Percentiles rank a stretch among this genome's conserved stretches.
These are phyloP conservation scores for Hericium coralloides DNA, from an alignment of 768 basidiomycete species.

Conservation along the genomic window DNA sequence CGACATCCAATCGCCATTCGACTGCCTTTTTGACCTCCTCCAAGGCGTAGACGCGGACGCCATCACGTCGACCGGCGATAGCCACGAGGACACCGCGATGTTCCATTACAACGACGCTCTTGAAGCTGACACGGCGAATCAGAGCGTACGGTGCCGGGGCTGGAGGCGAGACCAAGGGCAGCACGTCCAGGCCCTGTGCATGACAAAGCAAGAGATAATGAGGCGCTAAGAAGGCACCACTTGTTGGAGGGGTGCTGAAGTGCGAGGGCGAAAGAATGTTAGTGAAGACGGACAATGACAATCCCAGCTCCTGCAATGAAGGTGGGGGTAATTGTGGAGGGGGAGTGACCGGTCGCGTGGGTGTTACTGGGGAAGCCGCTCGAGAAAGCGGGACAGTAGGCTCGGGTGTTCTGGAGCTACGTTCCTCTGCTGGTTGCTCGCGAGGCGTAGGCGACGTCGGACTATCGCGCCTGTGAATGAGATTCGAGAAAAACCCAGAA, in stretches of 20 bases:
- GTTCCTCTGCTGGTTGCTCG: slow-evolving; percentile 11
- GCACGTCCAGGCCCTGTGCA: slow-evolving; percentile 76
- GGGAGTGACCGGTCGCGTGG: slow-evolving; percentile 50
- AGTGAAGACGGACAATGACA: slow-evolving; percentile 61
- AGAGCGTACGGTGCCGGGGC: slow-evolving; percentile 71
- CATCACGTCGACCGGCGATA: slow-evolving; percentile 79
- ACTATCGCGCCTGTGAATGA: slow-evolving; percentile 66
- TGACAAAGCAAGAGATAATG: slow-evolving; percentile 81
- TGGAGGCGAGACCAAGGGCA: slow-evolving; percentile 72
- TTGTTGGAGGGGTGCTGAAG: slow-evolving; percentile 66
- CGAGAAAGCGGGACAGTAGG: slow-evolving; percentile 35
- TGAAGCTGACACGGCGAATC: slow-evolving; percentile 74
- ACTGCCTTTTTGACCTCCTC: slow-evolving; percentile 82
- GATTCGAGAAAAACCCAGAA: slow-evolving; percentile 77
- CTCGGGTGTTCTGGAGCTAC: slow-evolving; percentile 13
- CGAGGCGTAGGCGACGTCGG: slow-evolving; percentile 18
- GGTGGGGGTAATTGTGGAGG: slow-evolving; percentile 69
- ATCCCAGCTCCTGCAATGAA: slow-evolving; percentile 64
- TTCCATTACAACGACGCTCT: slow-evolving; percentile 87
- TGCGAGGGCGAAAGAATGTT: slow-evolving; percentile 64
- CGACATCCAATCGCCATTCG: slow-evolving; percentile 82
- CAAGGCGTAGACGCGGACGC: slow-evolving; percentile 81
- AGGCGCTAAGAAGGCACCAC: slow-evolving; percentile 72
- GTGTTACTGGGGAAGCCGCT: slow-evolving; percentile 41
- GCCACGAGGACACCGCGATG: slow-evolving; percentile 87